These are phyloP conservation scores for Penicillium alfredii DNA, from an alignment of 495 filamentous ascomycete genomes.

Conservation along the genomic window DNA sequence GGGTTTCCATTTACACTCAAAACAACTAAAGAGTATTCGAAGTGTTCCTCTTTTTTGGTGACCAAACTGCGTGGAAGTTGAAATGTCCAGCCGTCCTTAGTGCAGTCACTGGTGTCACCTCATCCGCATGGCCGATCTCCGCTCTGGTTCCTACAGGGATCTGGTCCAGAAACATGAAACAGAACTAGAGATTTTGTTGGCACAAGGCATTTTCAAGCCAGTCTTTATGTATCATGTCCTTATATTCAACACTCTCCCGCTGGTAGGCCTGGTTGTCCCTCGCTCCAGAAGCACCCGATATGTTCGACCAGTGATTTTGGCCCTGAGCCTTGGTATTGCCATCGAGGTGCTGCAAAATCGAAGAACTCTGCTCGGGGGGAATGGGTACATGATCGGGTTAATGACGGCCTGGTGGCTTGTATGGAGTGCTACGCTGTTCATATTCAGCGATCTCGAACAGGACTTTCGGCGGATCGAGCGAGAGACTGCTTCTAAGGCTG, in stretches of 20 bases:
- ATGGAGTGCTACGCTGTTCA: conserved; percentile 55
- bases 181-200: conserved; percentile 22
- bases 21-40: too few species aligned
- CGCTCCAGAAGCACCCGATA: conserved; percentile 16
- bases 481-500: not conserved
- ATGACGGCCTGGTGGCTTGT: conserved; percentile 59
- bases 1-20: too few species aligned
- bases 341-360: conserved; percentile 33
- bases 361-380: conserved; percentile 51
- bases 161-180: conserved; percentile 13
- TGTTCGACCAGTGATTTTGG: conserved; percentile 50
- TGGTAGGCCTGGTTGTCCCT: conserved; percentile 33
- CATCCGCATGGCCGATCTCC: conserved; percentile 22
- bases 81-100: too few species aligned
- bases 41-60: too few species aligned
- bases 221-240: conserved; percentile 35
- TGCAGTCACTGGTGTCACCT: conserved; percentile 14
- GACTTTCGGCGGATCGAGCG: conserved; percentile 62
- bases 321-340: conserved; percentile 43
- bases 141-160: conserved; percentile 15
- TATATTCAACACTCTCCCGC: conserved; percentile 23
- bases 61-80: too few species aligned
- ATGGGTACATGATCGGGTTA: conserved; percentile 64
- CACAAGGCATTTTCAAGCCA: conserved; percentile 30
- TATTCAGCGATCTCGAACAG: conserved; percentile 59